phyloP scores from a whole-genome alignment of 495 filamentous ascomycete genomes.

The Hypoxylon rickii region DNA sequence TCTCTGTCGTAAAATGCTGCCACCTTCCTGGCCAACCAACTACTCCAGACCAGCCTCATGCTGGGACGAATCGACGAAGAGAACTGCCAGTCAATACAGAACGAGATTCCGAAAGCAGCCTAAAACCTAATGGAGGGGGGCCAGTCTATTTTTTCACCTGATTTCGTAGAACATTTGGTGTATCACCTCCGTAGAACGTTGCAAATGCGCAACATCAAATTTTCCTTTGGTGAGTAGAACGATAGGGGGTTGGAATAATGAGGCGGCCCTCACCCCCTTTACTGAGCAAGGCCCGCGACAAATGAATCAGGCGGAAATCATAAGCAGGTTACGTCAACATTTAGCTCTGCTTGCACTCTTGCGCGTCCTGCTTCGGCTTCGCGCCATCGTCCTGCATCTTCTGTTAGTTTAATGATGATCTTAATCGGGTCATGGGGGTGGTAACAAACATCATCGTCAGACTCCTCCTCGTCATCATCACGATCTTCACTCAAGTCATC shows the following conservation, averaged over 20 bases:
- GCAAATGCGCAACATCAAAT: conserved; percentile 31
- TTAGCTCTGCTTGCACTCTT: conserved; percentile 99
- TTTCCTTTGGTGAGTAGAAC: conserved; percentile 22
- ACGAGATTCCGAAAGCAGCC: conserved; percentile 38
- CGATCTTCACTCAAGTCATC: conserved; percentile 82
- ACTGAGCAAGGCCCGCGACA: conserved; percentile 9
- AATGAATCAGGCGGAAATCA: conserved; percentile 22
- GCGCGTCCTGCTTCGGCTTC: conserved; percentile 98
- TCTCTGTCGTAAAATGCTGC: conserved; percentile 27
- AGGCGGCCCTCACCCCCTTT: conserved; percentile 12
- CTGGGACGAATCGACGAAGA: conserved; percentile 34
- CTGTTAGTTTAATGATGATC: conserved; percentile 38
- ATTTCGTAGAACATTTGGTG: conserved; percentile 31
- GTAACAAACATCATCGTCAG: conserved; percentile 85
- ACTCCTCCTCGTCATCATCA: conserved; percentile 83
- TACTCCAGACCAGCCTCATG: conserved; percentile 33
- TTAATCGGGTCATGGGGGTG: conserved; percentile 3
- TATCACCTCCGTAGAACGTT: conserved; percentile 25
- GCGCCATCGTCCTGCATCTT: conserved; percentile 79
- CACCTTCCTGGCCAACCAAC: conserved; percentile 31
- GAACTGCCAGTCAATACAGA: conserved; percentile 39
- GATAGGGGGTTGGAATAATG: conserved; percentile 10
- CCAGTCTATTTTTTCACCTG: conserved; percentile 41
- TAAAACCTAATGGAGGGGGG: conserved; percentile 34
- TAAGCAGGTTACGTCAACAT: conserved; percentile 23